phyloP scores from a whole-genome alignment of 1,284 basidiomycete genomes.

The Sphagnurus paluster region DNA sequence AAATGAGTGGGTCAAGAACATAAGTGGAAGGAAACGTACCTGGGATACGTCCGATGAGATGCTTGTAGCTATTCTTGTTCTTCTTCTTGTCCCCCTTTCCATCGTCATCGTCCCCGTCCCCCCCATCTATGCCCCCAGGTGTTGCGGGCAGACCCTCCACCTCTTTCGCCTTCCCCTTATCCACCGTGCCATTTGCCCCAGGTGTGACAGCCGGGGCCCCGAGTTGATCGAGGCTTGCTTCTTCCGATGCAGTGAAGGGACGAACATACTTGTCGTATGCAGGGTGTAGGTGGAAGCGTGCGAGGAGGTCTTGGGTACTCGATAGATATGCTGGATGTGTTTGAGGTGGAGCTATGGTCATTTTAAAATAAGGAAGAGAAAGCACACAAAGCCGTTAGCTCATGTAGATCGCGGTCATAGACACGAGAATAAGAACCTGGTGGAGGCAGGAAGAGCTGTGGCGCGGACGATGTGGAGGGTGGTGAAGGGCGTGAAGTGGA shows the following conservation, averaged over 20 bases:
- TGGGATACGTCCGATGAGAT: slow-evolving; percentile 74
- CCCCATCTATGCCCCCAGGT: slow-evolving; percentile 40
- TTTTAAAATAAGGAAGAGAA: slow-evolving; percentile 5
- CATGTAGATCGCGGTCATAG: background rate
- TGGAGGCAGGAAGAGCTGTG: slow-evolving; percentile 43
- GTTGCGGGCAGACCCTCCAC: slow-evolving; percentile 31
- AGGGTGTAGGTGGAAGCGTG: slow-evolving; percentile 62
- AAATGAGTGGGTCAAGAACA: slow-evolving; percentile 1
- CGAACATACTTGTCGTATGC: slow-evolving; percentile 79
- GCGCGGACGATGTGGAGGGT: slow-evolving; percentile 23
- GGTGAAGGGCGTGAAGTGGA: slow-evolving; percentile 30
- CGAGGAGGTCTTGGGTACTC: slow-evolving; percentile 74
- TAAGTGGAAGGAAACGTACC: slow-evolving; percentile 44
- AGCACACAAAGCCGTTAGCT: slow-evolving; percentile 5
- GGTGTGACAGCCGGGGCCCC: slow-evolving; percentile 23
- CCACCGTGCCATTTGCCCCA: slow-evolving; percentile 25
- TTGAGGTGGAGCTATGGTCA: slow-evolving; percentile 43
- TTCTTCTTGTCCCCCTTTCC: slow-evolving; percentile 70
- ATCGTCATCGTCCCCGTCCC: slow-evolving; percentile 58
- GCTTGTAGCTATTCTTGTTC: slow-evolving; percentile 75
- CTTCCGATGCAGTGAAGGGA: slow-evolving; percentile 34
- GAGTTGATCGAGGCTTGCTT: slow-evolving; percentile 23
- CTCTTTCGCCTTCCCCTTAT: slow-evolving; percentile 70
- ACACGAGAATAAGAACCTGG: slow-evolving; percentile 32
- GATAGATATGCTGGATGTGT: slow-evolving; percentile 49